Evolutionary conservation across 2,329 filamentous ascomycete genomes (phyloP), one percentile per base, ranked within the genome.

Genomic region (Pseudogymnoascus sp.): DNA sequence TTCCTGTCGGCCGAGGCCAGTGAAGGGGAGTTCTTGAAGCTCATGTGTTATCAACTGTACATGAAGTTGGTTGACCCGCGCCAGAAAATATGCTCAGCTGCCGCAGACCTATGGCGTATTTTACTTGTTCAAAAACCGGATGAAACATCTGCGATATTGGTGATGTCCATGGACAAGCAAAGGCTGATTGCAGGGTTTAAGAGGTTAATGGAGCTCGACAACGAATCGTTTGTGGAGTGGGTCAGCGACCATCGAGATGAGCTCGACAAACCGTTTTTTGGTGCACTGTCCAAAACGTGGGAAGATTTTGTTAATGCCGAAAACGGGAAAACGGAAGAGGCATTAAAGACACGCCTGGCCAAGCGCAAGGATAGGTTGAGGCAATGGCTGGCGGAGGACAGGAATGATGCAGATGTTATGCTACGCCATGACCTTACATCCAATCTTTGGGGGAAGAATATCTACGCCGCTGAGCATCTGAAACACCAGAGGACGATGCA

Each of bases 41-140:
- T 97, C 36, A 84, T 97, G 45, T 97, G 92, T 80, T 97, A 96
- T 71, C 86, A 97, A 66, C 84, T 99, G 2, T 99, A 97, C 73
- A 87, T 87, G 6, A 96, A 96, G 73, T 80, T 97, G 37, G 86
- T 95, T 6, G 91, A 91, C 62, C 78, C 82, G 0, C 82, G 87
- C 62, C 78, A 83, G 31, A 76, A 82, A 1, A 85, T 96, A 6
- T 86, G 92, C 14, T 75, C 89, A 62, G 85, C 90, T 47, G 90
- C 93, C 29, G 91, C 91, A 10, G 89, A 90, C 67, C 83, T 97
- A 23, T 91, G 93, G 84, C 86, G 95, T n/a, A 90, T 96, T 54
- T 85, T 97, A 68, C 82, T 97, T 63, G 91, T 97, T 0, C 93
- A 97, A 71, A 97, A 96, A 74, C 93, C 93, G 0, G 83, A 89